Percentiles rank a stretch among this genome's conserved stretches.
Evolutionary conservation across 345 rosid species (phyloP).

Genomic region (Syzygium oleosum): DNA sequence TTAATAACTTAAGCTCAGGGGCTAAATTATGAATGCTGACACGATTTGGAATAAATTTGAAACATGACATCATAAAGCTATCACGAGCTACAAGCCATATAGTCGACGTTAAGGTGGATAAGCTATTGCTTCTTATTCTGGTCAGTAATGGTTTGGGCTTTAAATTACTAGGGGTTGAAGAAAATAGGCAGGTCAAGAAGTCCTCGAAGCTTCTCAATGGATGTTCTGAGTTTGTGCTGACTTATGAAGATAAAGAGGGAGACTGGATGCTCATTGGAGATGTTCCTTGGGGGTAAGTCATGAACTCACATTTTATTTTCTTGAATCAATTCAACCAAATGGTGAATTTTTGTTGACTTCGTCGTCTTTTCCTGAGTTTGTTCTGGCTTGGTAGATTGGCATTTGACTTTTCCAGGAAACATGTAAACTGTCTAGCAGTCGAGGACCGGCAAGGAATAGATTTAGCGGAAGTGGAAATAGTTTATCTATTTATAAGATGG

Average conservation of each 20-base stretch:
- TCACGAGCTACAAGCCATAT: neutral
- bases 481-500: neutral
- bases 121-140: neutral
- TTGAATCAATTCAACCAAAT: neutral
- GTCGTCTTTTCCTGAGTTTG: neutral
- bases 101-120: neutral
- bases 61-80: neutral
- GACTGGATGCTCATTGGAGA: constrained; percentile 99
- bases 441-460: neutral
- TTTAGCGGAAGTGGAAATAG: neutral
- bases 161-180: constrained; percentile 2
- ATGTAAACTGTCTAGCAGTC: neutral
- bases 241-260: constrained; percentile 93
- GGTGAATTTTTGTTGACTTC: neutral
- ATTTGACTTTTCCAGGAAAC: neutral
- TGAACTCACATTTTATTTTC: neutral
- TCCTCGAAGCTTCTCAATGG: constrained; percentile 64
- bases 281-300: constrained; percentile 87
- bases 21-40: neutral
- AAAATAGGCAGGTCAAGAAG: constrained; percentile 5
- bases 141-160: neutral
- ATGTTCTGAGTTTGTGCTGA: constrained; percentile 77
- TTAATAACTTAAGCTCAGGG: neutral
- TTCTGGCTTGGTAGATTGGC: neutral
- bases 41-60: neutral